Conservation (phyloP, 1,284 basidiomycete species). For the Heterobasidion irregulare region DNA sequence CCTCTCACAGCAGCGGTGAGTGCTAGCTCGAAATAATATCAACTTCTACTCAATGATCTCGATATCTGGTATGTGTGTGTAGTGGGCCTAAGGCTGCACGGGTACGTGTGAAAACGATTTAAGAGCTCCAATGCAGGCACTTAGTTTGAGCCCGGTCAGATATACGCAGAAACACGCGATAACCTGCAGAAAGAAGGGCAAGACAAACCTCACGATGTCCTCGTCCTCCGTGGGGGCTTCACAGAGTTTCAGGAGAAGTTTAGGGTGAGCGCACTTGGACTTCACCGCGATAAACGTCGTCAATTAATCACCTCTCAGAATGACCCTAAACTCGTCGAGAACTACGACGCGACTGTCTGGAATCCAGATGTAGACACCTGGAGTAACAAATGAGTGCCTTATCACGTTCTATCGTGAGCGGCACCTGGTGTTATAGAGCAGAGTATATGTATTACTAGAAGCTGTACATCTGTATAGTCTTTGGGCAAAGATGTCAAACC, state of each 20-base stretch:
- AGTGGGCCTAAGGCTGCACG: constrained; percentile 72
- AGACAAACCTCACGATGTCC: constrained; percentile 43
- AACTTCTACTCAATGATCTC: not conserved
- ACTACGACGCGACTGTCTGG: constrained; percentile 63
- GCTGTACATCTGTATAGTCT: too few relatives aligned
- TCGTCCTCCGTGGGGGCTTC: constrained; percentile 65
- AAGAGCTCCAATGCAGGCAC: not conserved
- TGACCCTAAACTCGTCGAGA: constrained; percentile 64
- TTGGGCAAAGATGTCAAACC: too few relatives aligned
- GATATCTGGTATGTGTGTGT: constrained; percentile 3
- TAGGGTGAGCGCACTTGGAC: constrained; percentile 36
- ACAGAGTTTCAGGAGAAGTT: constrained; percentile 58
- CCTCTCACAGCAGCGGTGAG: constrained; percentile 66
- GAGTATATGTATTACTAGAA: too few relatives aligned
- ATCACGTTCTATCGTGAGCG: not conserved
- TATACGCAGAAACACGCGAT: constrained; percentile 55
- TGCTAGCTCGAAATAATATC: not conserved
- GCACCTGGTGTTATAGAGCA: too few relatives aligned
- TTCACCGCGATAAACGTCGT: not conserved
- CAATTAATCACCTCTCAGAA: constrained; percentile 29
- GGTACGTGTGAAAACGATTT: constrained; percentile 28
- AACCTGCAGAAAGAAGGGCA: constrained; percentile 26
- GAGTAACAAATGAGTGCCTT: not conserved
- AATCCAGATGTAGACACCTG: constrained; percentile 9
- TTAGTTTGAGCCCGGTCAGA: constrained; percentile 26